A percentile compares a stretch with the other conserved stretches of the same genome.
phyloP scores from a whole-genome alignment of 2,329 filamentous ascomycete species.

The Colletotrichum cuscutae region DNA sequence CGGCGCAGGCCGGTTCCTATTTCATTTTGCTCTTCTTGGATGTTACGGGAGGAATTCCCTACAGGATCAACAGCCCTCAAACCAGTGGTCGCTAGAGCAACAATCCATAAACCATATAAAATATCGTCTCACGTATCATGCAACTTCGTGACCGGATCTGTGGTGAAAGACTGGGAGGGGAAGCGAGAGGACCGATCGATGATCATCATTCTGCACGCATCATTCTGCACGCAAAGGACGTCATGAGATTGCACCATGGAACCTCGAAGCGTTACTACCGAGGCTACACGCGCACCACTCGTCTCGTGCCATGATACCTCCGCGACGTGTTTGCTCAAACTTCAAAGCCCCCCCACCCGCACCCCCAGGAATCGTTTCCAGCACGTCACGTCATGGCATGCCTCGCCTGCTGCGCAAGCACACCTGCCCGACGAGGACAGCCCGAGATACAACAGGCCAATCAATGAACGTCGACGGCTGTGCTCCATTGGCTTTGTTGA shows the following conservation, averaged over 20 bases:
- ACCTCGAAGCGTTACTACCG: not conserved
- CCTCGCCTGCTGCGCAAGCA: slow-evolving; percentile 20
- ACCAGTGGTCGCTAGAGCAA: slow-evolving; percentile 17
- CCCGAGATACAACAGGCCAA: slow-evolving; percentile 10
- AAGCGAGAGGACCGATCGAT: not conserved
- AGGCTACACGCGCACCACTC: not conserved
- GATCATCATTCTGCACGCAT: not conserved
- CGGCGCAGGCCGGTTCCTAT: slow-evolving; percentile 26
- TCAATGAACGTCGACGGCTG: not conserved
- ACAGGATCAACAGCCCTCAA: slow-evolving; percentile 11
- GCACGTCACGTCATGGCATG: not conserved
- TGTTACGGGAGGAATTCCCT: not conserved
- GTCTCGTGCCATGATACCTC: not conserved
- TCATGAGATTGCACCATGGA: not conserved
- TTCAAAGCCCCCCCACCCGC: no score
- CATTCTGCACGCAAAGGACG: not conserved
- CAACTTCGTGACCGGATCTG: not conserved
- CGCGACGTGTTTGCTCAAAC: not conserved
- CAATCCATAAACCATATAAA: not conserved
- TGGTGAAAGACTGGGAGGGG: no score
- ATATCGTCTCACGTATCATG: not conserved
- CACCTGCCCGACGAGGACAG: slow-evolving; percentile 26
- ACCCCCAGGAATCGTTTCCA: not conserved
- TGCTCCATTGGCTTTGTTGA: not conserved
- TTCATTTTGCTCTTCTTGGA: not conserved